Evolutionary conservation across 352 stramenopile genomes (phyloP), one percentile per base, ranked within the genome.

Genomic region (Pythium folliculosum): DNA sequence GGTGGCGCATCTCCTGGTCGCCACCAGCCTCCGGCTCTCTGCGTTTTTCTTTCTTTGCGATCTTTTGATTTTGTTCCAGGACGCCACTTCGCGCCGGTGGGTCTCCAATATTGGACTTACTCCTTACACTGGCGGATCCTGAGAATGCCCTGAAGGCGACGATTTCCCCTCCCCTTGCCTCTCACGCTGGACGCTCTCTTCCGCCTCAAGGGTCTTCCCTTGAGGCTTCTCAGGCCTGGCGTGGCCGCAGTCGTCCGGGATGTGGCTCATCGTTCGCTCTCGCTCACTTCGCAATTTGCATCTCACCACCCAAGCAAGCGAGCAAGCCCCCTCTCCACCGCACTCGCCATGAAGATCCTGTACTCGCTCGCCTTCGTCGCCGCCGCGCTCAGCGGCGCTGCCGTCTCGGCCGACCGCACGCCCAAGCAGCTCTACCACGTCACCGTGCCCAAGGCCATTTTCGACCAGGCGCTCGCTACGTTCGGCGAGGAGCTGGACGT

Each of bases 341-440:
- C 35, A 10, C 35, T 13, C 17, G 0, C 52, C 40, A 75, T 77
- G 71, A 77, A 77, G 71, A 65, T 78, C 52, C 48, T 78, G 22
- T 66, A 64, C 27, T 59, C 64, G 5, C 47, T 73, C 52, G 63
- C 55, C 0, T 23, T 73, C 38, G 38, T 69, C 38, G 60, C 58
- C 16, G 67, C 64, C n/a, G 63, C 70, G 12, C 43, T 64, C 47
- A 55, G 22, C 51, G 30, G 37, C n/a, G 59, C 63, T 23, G 16
- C 47, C 3, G 66, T 68, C 60, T 57, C 66, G 0, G 69, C 69
- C 23, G 58, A 73, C 6, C 44, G 45, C 8, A 25, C 30, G 4
- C 60, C 44, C 37, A 76, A 78, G 72, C 71, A 78, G 53, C 69
- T 78, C 50, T 77, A 70, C 60, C 71, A 77, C 71, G 63, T 77